A percentile compares a stretch with the other conserved stretches of the same genome.
Conservation (phyloP, 768 basidiomycete genomes). For the Suillus lakei region DNA sequence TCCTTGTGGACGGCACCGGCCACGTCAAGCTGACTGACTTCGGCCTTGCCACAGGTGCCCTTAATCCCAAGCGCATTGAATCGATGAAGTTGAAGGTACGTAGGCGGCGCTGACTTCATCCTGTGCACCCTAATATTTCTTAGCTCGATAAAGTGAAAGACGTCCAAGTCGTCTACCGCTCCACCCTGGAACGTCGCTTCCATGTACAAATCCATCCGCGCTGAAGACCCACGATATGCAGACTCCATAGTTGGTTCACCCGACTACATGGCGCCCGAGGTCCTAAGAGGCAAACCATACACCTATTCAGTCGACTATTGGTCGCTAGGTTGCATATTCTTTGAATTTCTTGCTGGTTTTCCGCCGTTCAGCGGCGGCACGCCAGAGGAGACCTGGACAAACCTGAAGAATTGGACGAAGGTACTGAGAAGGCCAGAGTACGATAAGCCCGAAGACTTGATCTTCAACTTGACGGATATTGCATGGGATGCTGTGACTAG, state of each 20-base stretch:
- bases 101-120: neutral
- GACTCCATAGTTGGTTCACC: slow-evolving; percentile 98
- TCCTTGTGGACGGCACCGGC: slow-evolving; percentile 92
- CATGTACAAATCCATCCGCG: slow-evolving; percentile 90
- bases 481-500: slow-evolving; percentile 94
- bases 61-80: slow-evolving; percentile 94
- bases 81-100: slow-evolving; percentile 89
- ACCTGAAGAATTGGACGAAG: slow-evolving; percentile 96
- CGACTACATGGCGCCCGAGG: slow-evolving; percentile 98
- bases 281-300: slow-evolving; percentile 93
- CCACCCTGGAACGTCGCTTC: slow-evolving; percentile 94
- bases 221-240: slow-evolving; percentile 90
- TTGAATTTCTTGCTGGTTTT: slow-evolving; percentile 96
- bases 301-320: slow-evolving; percentile 97
- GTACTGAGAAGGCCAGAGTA: slow-evolving; percentile 93
- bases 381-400: slow-evolving; percentile 98
- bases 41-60: slow-evolving; percentile 93
- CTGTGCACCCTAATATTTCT: slow-evolving; percentile 13
- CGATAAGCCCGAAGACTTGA: slow-evolving; percentile 92
- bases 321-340: slow-evolving; percentile 97
- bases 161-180: slow-evolving; percentile 85
- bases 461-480: slow-evolving; percentile 92
- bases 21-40: slow-evolving; percentile 99
- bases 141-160: slow-evolving; percentile 98
- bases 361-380: slow-evolving; percentile 97